Conservation (phyloP, 805 yeast genomes). For the Candida chauliodis region DNA sequence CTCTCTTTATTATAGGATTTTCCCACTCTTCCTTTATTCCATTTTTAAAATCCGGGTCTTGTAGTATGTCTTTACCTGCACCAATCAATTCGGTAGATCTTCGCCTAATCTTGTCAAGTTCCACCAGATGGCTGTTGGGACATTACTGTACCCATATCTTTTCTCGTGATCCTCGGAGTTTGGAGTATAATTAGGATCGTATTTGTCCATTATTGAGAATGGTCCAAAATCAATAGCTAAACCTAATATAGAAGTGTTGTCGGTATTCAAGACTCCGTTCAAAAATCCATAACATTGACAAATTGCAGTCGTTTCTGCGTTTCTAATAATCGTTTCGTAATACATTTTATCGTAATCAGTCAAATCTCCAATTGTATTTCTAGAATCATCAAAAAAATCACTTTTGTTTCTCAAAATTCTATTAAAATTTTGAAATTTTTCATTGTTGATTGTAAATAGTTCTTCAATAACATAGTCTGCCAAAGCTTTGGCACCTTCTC, state of each 20-base stretch:
- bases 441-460: slow-evolving; percentile 43
- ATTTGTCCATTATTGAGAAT: slow-evolving; percentile 83
- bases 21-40: slow-evolving; percentile 47
- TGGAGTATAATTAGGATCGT: slow-evolving; percentile 78
- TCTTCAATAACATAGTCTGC: slow-evolving; percentile 72
- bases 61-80: slow-evolving; percentile 51
- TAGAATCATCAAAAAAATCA: slow-evolving; percentile 16
- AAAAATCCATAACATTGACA: slow-evolving; percentile 93
- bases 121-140: slow-evolving; percentile 92
- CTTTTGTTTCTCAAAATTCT: slow-evolving; percentile 16
- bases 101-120: slow-evolving; percentile 84
- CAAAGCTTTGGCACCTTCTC: slow-evolving; percentile 56
- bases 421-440: slow-evolving; percentile 27
- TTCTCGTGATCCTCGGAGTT: slow-evolving; percentile 77
- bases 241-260: slow-evolving; percentile 87
- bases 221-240: slow-evolving; percentile 93
- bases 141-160: slow-evolving; percentile 78
- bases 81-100: slow-evolving; percentile 75
- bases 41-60: slow-evolving; percentile 35
- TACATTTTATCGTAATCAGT: slow-evolving; percentile 70
- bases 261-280: slow-evolving; percentile 93
- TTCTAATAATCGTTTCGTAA: slow-evolving; percentile 65
- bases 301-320: slow-evolving; percentile 72
- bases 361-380: slow-evolving; percentile 30
- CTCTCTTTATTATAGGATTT: slow-evolving; percentile 52